Evolutionary conservation across 345 rosid species (phyloP).

Genomic region (Eucalyptus globulus): DNA sequence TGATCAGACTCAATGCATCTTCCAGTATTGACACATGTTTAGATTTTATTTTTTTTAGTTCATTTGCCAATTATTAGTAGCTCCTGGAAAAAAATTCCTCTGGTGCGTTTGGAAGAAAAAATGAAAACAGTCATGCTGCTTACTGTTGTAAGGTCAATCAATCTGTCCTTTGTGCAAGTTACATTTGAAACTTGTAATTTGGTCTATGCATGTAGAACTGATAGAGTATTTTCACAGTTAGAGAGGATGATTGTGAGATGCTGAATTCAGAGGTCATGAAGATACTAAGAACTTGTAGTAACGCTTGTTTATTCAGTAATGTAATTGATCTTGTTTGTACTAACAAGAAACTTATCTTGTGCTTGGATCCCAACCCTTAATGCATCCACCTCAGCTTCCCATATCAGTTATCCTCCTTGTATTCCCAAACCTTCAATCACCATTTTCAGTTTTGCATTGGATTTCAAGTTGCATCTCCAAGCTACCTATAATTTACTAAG

Average conservation of each 20-base stretch:
- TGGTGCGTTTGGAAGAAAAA: neutral
- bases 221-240: neutral
- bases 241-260: neutral
- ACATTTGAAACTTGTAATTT: neutral
- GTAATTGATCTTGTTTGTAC: neutral
- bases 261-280: neutral
- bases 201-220: neutral
- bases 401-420: neutral
- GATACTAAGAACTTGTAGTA: neutral
- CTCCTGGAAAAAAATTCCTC: neutral
- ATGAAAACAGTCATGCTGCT: neutral
- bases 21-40: neutral
- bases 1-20: neutral
- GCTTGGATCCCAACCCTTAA: neutral
- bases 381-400: neutral
- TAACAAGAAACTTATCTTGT: neutral
- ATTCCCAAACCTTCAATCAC: neutral
- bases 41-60: neutral
- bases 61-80: neutral
- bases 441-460: neutral
- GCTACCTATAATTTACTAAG: neutral
- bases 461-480: neutral
- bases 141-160: neutral
- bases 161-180: neutral
- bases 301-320: neutral